A percentile compares a stretch with the other conserved stretches of the same genome.
phyloP scores from a whole-genome alignment of 176 grass and related monocot genomes.

The Oryza coarctata region DNA sequence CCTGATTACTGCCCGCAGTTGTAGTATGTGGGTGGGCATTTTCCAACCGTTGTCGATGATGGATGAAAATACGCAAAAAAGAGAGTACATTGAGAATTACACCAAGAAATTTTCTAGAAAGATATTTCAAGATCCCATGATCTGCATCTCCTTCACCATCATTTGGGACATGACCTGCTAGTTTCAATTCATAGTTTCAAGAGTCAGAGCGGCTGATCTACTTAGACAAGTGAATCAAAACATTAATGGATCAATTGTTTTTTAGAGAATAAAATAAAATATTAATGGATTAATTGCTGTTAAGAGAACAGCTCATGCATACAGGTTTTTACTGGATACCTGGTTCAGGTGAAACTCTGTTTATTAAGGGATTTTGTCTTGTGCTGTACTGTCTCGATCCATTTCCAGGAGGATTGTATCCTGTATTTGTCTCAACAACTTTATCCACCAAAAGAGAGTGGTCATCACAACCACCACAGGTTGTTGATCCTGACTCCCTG shows the following conservation, averaged over 20 bases:
- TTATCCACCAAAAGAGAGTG: slow-evolving; percentile 38
- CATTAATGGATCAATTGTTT: not conserved
- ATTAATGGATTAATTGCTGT: not conserved
- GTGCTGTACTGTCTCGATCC: slow-evolving; percentile 37
- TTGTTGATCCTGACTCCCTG: slow-evolving; percentile 61
- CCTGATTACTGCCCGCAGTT: slow-evolving; percentile 29
- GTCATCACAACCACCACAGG: slow-evolving; percentile 45
- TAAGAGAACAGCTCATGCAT: slow-evolving; percentile 8
- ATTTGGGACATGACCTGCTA: slow-evolving; percentile 33
- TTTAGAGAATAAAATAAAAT: too few relatives aligned
- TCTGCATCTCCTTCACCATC: slow-evolving; percentile 26
- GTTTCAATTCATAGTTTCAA: slow-evolving; percentile 47
- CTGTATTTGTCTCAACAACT: slow-evolving; percentile 57
- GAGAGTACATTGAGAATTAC: slow-evolving; percentile 75
- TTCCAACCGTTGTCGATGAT: slow-evolving; percentile 41
- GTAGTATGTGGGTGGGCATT: slow-evolving; percentile 34
- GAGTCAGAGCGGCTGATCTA: slow-evolving; percentile 25
- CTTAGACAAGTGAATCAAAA: slow-evolving; percentile 29
- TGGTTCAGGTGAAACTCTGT: slow-evolving; percentile 34
- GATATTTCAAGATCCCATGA: slow-evolving; percentile 57
- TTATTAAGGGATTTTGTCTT: slow-evolving; percentile 23
- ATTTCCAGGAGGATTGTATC: slow-evolving; percentile 41
- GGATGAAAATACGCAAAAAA: slow-evolving; percentile 51
- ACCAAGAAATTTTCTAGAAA: slow-evolving; percentile 61
- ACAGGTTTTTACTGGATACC: slow-evolving; percentile 44